A percentile compares a stretch with the other conserved stretches of the same genome.
These are phyloP conservation scores for Stemphylium vesicarium DNA, from an alignment of 2,329 filamentous ascomycete genomes.

Conservation along the genomic window DNA sequence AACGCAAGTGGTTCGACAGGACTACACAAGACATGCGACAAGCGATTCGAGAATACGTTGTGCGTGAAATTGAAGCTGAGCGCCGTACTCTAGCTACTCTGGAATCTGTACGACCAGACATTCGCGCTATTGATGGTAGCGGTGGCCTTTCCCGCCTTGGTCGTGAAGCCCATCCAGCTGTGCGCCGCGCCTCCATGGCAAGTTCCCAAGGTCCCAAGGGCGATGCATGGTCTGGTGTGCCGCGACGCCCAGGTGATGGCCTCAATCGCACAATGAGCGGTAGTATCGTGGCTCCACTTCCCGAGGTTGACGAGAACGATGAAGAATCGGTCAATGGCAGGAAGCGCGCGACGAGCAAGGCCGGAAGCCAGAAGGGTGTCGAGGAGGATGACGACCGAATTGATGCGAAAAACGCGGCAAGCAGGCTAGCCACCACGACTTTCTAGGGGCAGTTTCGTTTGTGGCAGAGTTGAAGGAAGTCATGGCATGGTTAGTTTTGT, in stretches of 20 bases:
- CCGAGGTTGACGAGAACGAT: constrained; percentile 66
- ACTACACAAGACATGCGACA: constrained; percentile 83
- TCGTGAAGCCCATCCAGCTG: constrained; percentile 80
- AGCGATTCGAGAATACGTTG: constrained; percentile 88
- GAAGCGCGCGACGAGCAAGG: constrained; percentile 57
- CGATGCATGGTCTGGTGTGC: constrained; percentile 97
- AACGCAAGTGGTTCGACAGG: constrained; percentile 86
- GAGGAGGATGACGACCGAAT: constrained; percentile 93
- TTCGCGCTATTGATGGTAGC: constrained; percentile 88
- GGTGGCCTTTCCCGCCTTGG: constrained; percentile 90
- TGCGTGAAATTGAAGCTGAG: constrained; percentile 95
- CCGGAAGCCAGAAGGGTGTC: constrained; percentile 64
- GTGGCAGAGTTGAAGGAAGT: constrained; percentile 11
- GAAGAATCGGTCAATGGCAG: constrained; percentile 55
- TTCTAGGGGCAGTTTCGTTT: constrained; percentile 62
- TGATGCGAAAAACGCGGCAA: constrained; percentile 94
- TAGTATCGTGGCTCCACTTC: constrained; percentile 64
- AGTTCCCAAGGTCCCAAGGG: constrained; percentile 95
- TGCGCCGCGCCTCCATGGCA: constrained; percentile 76
- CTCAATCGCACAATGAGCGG: constrained; percentile 78
- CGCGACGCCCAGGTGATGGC: constrained; percentile 75
- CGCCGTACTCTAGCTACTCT: constrained; percentile 87
- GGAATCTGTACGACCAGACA: constrained; percentile 92
- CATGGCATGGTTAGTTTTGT: constrained; percentile 3
- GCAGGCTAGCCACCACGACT: constrained; percentile 89